phyloP scores from a whole-genome alignment of 768 basidiomycete species.

The Trametes sanguinea region DNA sequence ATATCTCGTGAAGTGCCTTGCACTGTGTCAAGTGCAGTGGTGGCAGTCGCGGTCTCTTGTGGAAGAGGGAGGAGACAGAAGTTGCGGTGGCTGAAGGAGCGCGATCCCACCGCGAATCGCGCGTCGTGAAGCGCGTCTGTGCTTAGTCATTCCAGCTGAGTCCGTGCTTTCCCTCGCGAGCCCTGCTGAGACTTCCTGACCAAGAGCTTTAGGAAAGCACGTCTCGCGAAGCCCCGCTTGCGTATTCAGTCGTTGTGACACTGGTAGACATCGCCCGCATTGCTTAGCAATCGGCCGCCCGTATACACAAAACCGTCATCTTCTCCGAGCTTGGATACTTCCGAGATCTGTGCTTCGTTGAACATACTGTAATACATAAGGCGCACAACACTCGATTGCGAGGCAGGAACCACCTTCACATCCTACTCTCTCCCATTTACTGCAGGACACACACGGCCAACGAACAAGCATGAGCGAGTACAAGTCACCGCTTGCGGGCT shows the following conservation, averaged over 20 bases:
- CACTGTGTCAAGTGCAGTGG: neutral
- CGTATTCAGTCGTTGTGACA: conserved; percentile 5
- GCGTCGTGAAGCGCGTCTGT: neutral
- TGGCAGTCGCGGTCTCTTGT: neutral
- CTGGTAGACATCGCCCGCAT: neutral
- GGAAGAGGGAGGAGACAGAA: neutral
- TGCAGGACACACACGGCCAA: neutral
- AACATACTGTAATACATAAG: too few species aligned
- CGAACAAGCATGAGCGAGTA: neutral
- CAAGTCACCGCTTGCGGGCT: conserved; percentile 31
- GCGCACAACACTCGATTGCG: too few species aligned
- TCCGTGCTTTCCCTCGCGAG: neutral
- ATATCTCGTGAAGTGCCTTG: neutral
- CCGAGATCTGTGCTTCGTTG: too few species aligned
- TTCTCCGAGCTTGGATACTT: too few species aligned
- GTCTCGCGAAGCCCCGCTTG: neutral
- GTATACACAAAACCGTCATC: neutral
- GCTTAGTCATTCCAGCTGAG: conserved; percentile 14
- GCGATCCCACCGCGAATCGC: neutral
- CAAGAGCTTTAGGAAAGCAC: conserved; percentile 4
- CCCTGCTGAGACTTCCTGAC: neutral
- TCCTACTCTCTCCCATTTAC: neutral
- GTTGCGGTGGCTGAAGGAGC: neutral
- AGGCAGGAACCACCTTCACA: too few species aligned
- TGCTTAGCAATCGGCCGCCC: neutral